phyloP scores from a whole-genome alignment of 805 yeast genomes.

The Ogataea henricii region DNA sequence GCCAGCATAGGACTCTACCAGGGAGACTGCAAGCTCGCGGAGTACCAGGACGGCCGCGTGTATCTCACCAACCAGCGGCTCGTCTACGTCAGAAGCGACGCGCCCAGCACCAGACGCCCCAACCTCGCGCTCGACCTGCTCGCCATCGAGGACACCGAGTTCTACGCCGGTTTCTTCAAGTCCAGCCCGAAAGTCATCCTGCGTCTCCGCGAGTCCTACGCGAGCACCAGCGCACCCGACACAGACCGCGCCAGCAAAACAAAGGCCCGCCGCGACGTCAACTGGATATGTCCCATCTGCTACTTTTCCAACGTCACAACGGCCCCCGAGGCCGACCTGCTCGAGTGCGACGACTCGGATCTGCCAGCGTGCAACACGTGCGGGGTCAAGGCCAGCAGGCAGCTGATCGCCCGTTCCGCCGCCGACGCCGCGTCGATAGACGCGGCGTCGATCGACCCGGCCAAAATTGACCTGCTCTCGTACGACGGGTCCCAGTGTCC shows the following conservation, averaged over 20 bases:
- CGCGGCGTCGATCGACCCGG: background rate
- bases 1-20: slow-evolving; percentile 74
- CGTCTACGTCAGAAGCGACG: slow-evolving; percentile 56
- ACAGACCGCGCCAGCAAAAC: background rate
- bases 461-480: slow-evolving; percentile 21
- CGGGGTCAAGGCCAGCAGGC: slow-evolving; percentile 53
- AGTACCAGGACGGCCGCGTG: slow-evolving; percentile 72
- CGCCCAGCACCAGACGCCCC: background rate
- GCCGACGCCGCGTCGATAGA: background rate
- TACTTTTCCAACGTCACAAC: slow-evolving; percentile 58
- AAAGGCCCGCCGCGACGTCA: slow-evolving; percentile 19
- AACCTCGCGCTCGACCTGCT: slow-evolving; percentile 11
- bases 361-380: slow-evolving; percentile 59
- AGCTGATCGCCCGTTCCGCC: slow-evolving; percentile 33
- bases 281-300: slow-evolving; percentile 93
- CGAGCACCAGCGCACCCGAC: too few species aligned
- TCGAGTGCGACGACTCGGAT: slow-evolving; percentile 12
- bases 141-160: slow-evolving; percentile 24
- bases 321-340: slow-evolving; percentile 19
- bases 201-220: slow-evolving; percentile 16
- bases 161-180: slow-evolving; percentile 60
- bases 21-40: slow-evolving; percentile 62
- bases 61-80: slow-evolving; percentile 76
- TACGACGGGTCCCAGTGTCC: slow-evolving; percentile 46
- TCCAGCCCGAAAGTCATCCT: slow-evolving; percentile 74